Evolutionary conservation across 2,329 filamentous ascomycete genomes (phyloP), one percentile per base, ranked within the genome.

Genomic region (Trichoderma semiorbis): DNA sequence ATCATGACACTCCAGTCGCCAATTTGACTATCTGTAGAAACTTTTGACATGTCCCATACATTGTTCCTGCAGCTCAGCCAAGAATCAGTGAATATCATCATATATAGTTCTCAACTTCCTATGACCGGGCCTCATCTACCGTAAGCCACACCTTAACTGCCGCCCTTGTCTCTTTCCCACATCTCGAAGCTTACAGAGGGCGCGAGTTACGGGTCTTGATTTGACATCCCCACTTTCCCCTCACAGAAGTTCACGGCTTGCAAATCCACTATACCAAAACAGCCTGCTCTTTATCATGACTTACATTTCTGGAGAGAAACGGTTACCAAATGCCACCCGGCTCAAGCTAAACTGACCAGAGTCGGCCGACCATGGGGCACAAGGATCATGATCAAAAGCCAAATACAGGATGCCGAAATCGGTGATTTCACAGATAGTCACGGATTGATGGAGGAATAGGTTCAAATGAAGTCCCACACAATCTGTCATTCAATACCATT

Each of bases 221-320:
- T 39, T 12, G 21, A 24, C 16, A 67, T 47, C 65, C 53, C 65
- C 65, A 57, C 65, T 60, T 60, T 43, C 65, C 65, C 53, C 55
- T 39, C 53, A 58, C 26, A 43, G 18, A 58, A 58, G n/a, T 58
- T 34, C 8, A 39, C 50, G 11, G 30, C 12, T 39, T 55, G 65
- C 12, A 32, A 16, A 68, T 58, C 65, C 34, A 30, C 65, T 68
- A 68, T 68, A 26, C 65, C 53, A 18, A 43, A 68, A 68, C 16
- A 32, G 65, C 18, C n/a, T 58, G 65, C 14, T 47, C 24, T 68
- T 60, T 68, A 53, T 68, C 53, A 68, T 21, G 7, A 12, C 24
- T n/a, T 43, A 60, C n/a, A n/a, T 7, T 58, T 14, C 11, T 7
- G 2, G 11, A 53, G 11, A 24, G 47, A 53, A 24, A 5, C 1